Evolutionary conservation across 768 basidiomycete species (phyloP), one percentile per base, ranked within the genome.

Genomic region (Mycena rebaudengoi): DNA sequence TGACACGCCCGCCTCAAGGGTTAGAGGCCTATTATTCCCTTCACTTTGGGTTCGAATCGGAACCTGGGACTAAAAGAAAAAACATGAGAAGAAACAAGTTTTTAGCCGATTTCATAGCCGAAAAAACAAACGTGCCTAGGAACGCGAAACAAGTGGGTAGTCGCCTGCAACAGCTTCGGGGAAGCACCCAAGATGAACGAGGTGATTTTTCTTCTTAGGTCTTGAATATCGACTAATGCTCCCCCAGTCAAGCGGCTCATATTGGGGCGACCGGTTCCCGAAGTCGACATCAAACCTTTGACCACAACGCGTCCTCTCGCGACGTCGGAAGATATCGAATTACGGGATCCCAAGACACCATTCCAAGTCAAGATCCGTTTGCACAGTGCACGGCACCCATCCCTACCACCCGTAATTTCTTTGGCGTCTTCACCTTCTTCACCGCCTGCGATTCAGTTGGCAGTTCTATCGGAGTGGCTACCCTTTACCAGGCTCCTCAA

Each of bases 161-260:
- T 20, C 63, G 63, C 26, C 12, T 64, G 8, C 64, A 65, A 28
- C 57, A 60, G 21, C 37, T 65, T n/a, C 25, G 10, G 25, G 23
- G 12, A 23, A 46, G 13, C 18, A 60, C 49, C 1, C 46, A 30
- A 35, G 35, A 64, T 28, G 21, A 30, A 11, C 21, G 25, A 1
- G 28, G 56, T 59, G 45, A 43, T 32, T 11, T 26, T 46, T 18
- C 10, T 2, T 16, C 18, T 43, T 16, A 4, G 18, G 8, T 21
- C 12, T 1, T 13, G 10, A 13, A 13, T 7, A 4, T n/a, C 29
- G 41, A 10, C 23, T 51, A 1, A 44, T 43, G 18, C 18, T 33
- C 16, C 21, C 14, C 4, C n/a, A 62, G 61, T 62, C 10, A 12
- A 41, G 2, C 8, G 20, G 2, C n/a, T 62, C 5, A 41, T 49